Conservation (phyloP, 2,329 filamentous ascomycete species). For the Diplocarpon mali region DNA sequence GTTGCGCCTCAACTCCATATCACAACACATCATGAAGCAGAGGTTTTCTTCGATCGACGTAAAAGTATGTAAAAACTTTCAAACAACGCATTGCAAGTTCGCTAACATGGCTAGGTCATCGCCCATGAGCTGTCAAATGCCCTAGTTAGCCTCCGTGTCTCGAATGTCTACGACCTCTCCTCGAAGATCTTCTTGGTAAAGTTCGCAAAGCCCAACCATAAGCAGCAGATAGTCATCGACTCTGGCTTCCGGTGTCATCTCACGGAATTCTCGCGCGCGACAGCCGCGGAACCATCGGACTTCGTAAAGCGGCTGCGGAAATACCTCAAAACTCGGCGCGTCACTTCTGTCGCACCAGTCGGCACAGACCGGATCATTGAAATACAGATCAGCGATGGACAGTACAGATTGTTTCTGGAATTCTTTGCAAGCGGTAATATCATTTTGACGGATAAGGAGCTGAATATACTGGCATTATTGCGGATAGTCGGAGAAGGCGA, state of each 20-base stretch:
- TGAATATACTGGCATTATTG: slow-evolving; percentile 71
- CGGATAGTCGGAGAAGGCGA: slow-evolving; percentile 71
- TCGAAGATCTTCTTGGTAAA: slow-evolving; percentile 93
- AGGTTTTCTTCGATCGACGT: slow-evolving; percentile 71
- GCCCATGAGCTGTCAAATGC: slow-evolving; percentile 78
- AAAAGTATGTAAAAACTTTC: slow-evolving; percentile 37
- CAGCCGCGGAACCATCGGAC: slow-evolving; percentile 69
- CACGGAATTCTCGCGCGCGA: slow-evolving; percentile 80
- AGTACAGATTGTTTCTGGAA: slow-evolving; percentile 79
- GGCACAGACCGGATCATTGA: slow-evolving; percentile 92
- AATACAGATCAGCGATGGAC: slow-evolving; percentile 83
- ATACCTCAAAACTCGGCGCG: slow-evolving; percentile 72
- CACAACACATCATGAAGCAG: slow-evolving; percentile 52
- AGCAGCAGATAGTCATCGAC: slow-evolving; percentile 85
- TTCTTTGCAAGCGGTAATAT: slow-evolving; percentile 97
- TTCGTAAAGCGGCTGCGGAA: slow-evolving; percentile 84
- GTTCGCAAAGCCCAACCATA: slow-evolving; percentile 79
- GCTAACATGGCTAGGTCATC: slow-evolving; percentile 54
- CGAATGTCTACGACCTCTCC: slow-evolving; percentile 93
- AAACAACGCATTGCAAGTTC: background rate
- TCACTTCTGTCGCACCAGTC: slow-evolving; percentile 73
- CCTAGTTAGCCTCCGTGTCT: slow-evolving; percentile 68
- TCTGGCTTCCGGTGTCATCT: slow-evolving; percentile 93
- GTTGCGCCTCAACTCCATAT: background rate
- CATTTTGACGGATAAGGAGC: slow-evolving; percentile 74